These are phyloP conservation scores for Amaranthus palmeri DNA, from an alignment of 148 eudicot genomes.

Conservation along the genomic window DNA sequence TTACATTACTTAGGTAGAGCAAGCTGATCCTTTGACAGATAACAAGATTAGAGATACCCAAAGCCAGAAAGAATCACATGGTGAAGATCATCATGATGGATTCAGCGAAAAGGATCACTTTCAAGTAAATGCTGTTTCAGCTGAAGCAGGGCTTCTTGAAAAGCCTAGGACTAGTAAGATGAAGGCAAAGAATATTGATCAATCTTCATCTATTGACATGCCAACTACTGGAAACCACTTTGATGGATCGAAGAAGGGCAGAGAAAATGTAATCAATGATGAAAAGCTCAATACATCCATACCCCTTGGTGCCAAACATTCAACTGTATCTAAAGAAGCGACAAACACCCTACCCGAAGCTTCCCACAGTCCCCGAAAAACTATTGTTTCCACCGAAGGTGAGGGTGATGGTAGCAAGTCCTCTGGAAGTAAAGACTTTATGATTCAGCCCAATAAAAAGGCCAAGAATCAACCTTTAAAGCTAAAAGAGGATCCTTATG, in stretches of 20 bases:
- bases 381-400: conserved; percentile 9
- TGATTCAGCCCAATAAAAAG: conserved; percentile 18
- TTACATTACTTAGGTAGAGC: not conserved
- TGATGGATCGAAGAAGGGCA: conserved; percentile 9
- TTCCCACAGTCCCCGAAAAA: not conserved
- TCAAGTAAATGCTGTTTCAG: conserved; percentile 21
- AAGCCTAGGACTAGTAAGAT: conserved; percentile 22
- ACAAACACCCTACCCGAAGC: conserved; percentile 6
- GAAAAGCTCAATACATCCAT: conserved; percentile 10
- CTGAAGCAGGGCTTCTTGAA: conserved; percentile 17
- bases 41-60: not conserved
- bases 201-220: conserved; percentile 24
- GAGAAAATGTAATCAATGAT: conserved; percentile 19
- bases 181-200: conserved; percentile 23
- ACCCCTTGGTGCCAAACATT: conserved; percentile 17
- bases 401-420: conserved; percentile 8
- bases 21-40: conserved; percentile 3
- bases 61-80: not conserved
- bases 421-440: conserved; percentile 22
- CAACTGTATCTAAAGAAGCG: conserved; percentile 20
- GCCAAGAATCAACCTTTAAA: conserved; percentile 21
- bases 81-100: not conserved
- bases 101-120: conserved; percentile 2
- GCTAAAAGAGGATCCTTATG: conserved; percentile 13
- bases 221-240: conserved; percentile 18